A percentile compares a stretch with the other conserved stretches of the same genome.
These are phyloP conservation scores for Metschnikowia koreensis DNA, from an alignment of 805 yeast genomes.

Conservation along the genomic window DNA sequence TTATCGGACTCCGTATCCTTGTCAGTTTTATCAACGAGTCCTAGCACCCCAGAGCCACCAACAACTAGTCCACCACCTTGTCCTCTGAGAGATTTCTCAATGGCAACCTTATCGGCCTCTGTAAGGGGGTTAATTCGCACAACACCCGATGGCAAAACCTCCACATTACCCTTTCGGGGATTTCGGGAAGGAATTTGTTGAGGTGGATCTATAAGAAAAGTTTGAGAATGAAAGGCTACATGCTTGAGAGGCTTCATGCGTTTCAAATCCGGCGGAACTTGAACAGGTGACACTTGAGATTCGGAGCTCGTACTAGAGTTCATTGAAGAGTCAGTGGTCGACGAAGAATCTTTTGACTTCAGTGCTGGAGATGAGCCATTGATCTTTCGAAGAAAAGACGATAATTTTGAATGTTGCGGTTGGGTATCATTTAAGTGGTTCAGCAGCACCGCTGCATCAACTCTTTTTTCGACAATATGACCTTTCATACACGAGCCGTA, in stretches of 20 bases:
- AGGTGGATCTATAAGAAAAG: slow-evolving; percentile 54
- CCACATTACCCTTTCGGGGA: slow-evolving; percentile 77
- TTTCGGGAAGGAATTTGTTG: slow-evolving; percentile 88
- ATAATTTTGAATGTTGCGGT: slow-evolving; percentile 18
- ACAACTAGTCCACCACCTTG: slow-evolving; percentile 69
- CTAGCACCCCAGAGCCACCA: slow-evolving; percentile 72
- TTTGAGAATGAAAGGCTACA: slow-evolving; percentile 43
- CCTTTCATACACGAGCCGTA: slow-evolving; percentile 6
- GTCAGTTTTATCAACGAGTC: slow-evolving; percentile 30
- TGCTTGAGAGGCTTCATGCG: slow-evolving; percentile 38
- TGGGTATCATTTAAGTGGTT: background rate
- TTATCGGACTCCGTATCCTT: slow-evolving; percentile 4
- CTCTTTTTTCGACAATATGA: background rate
- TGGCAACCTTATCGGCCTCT: slow-evolving; percentile 48
- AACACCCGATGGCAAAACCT: slow-evolving; percentile 52
- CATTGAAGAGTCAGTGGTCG: background rate
- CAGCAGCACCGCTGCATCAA: background rate
- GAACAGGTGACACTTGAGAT: slow-evolving; percentile 1
- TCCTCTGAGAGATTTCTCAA: slow-evolving; percentile 40
- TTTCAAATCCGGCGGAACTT: slow-evolving; percentile 25
- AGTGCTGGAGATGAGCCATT: slow-evolving; percentile 12
- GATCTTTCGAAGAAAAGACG: slow-evolving; percentile 32
- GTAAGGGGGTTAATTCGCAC: slow-evolving; percentile 54
- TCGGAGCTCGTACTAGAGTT: slow-evolving; percentile 3
- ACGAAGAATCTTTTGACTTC: background rate